Conservation (phyloP, 75 land plant genomes). For the Ceratopteris richardii region DNA sequence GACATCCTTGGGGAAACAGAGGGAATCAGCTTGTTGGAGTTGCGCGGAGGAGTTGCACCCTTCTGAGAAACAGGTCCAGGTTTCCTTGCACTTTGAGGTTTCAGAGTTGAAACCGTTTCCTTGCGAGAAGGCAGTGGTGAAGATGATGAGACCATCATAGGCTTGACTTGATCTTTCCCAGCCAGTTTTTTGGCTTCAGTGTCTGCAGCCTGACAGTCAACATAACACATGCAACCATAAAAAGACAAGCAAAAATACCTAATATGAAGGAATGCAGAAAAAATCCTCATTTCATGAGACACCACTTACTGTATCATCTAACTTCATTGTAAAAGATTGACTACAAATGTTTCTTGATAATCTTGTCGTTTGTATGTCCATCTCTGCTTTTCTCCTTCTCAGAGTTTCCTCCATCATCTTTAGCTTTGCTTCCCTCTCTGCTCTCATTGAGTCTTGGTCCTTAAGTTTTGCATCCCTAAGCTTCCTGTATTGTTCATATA, state of each 20-base stretch:
- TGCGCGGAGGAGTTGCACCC: constrained; percentile 1
- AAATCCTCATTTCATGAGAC: background rate
- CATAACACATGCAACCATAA: background rate
- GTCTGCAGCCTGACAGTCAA: background rate
- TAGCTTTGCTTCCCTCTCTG: constrained; percentile 78
- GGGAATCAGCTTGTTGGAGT: background rate
- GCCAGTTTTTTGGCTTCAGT: background rate
- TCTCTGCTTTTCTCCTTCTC: constrained; percentile 61
- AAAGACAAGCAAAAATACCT: background rate
- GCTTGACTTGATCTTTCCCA: background rate
- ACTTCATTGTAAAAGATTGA: background rate
- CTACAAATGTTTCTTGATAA: background rate
- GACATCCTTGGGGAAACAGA: background rate
- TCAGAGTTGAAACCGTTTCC: background rate
- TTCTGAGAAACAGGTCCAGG: background rate
- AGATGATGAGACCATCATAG: background rate
- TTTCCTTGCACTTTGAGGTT: background rate
- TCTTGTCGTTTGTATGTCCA: constrained; percentile 48
- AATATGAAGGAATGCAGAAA: background rate
- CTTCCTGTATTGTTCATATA: constrained; percentile 64
- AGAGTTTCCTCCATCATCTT: constrained; percentile 80
- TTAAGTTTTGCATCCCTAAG: constrained; percentile 91
- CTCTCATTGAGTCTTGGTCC: constrained; percentile 58
- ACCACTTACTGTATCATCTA: background rate
- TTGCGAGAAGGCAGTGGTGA: background rate